phyloP scores from a whole-genome alignment of 2,329 filamentous ascomycete genomes.

The Colletotrichum phormii region DNA sequence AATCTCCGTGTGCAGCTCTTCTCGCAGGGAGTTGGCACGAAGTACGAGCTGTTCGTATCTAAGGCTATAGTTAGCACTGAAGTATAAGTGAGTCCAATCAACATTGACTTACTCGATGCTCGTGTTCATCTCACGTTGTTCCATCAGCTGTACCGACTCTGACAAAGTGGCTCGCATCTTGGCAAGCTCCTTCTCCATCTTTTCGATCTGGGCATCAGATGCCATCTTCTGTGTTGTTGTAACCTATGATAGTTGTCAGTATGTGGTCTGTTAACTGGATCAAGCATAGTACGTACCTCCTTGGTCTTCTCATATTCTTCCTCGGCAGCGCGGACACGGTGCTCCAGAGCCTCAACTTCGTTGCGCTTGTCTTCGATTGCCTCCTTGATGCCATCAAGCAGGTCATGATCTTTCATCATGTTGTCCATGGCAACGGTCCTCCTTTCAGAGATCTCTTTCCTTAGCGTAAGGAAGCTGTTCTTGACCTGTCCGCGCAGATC shows the following conservation, averaged over 20 bases:
- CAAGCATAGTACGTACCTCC: constrained; percentile 63
- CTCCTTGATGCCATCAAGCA: constrained; percentile 94
- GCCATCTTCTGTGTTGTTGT: constrained; percentile 89
- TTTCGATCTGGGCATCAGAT: constrained; percentile 94
- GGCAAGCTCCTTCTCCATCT: constrained; percentile 98
- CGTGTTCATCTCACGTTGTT: constrained; percentile 95
- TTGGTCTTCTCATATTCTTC: constrained; percentile 95
- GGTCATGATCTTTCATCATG: constrained; percentile 94
- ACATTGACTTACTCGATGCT: constrained; percentile 84
- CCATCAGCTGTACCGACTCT: constrained; percentile 90
- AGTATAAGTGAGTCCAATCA: not conserved
- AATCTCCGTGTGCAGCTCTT: constrained; percentile 97
- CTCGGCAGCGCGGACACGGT: constrained; percentile 87
- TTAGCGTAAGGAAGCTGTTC: constrained; percentile 78
- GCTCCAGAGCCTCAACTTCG: constrained; percentile 92
- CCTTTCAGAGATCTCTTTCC: constrained; percentile 93
- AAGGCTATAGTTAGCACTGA: not conserved
- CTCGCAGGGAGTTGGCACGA: constrained; percentile 83
- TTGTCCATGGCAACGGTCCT: constrained; percentile 84
- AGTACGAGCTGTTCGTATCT: constrained; percentile 95
- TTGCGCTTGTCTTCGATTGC: constrained; percentile 95
- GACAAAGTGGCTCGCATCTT: constrained; percentile 87
- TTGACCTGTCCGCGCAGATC: constrained; percentile 89
- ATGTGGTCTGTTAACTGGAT: not conserved
- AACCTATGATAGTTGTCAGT: constrained; percentile 45